Percentiles rank a stretch among this genome's conserved stretches.
These are phyloP conservation scores for Arthrinium puccinioides DNA, from an alignment of 2,329 filamentous ascomycete species.

Conservation along the genomic window DNA sequence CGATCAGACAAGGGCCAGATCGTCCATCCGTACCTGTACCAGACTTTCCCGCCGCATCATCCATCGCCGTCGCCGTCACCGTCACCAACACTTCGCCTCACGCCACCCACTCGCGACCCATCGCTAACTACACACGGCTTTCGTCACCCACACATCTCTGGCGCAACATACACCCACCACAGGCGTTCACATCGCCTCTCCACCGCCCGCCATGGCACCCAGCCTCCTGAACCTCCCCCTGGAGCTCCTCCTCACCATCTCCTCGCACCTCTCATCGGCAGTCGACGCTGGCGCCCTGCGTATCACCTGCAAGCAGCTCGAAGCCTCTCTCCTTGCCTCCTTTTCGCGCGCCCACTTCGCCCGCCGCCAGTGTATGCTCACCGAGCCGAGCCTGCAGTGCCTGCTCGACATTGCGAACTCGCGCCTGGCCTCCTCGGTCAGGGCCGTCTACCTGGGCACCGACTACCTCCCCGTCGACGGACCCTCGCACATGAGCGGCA, in stretches of 20 bases:
- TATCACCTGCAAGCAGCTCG: slow-evolving; percentile 1
- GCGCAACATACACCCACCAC: too few species aligned
- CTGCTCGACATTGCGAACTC: neutral
- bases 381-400: slow-evolving; percentile 1
- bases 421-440: neutral
- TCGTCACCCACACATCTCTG: too few species aligned
- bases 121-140: too few species aligned
- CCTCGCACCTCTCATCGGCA: neutral
- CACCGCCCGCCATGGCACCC: too few species aligned
- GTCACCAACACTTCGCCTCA: too few species aligned
- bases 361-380: neutral
- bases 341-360: neutral
- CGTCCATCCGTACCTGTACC: too few species aligned
- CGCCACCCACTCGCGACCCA: too few species aligned
- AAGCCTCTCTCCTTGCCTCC: neutral
- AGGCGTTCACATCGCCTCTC: too few species aligned
- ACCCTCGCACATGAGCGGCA: neutral
- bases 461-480: neutral
- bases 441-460: neutral
- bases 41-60: too few species aligned
- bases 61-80: too few species aligned
- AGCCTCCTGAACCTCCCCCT: neutral
- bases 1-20: too few species aligned
- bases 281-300: neutral
- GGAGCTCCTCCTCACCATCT: slow-evolving; percentile 1